These are phyloP conservation scores for Nasturtium officinale DNA, from an alignment of 345 rosid genomes.

Conservation along the genomic window DNA sequence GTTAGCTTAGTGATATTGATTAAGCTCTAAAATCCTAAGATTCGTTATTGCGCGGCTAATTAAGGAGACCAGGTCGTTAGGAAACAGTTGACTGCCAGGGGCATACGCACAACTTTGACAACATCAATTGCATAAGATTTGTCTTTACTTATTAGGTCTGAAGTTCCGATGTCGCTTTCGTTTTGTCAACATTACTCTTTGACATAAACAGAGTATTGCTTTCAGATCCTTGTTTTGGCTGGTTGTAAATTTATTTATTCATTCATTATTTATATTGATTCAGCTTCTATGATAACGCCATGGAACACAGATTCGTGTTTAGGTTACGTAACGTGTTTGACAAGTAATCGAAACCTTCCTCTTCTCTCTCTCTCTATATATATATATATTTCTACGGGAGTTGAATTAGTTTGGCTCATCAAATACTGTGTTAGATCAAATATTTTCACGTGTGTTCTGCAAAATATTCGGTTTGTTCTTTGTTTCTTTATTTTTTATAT, in stretches of 20 bases:
- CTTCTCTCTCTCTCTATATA: background rate
- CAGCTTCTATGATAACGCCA: background rate
- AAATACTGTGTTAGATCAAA: conserved; percentile 8
- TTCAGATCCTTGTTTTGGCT: conserved; percentile 10
- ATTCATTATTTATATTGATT: background rate
- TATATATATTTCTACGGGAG: background rate
- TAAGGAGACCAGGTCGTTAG: conserved; percentile 12
- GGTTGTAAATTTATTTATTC: background rate
- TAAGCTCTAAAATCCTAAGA: background rate
- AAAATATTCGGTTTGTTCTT: background rate
- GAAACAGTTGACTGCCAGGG: background rate
- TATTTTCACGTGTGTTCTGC: background rate
- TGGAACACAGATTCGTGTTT: background rate
- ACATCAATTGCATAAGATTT: background rate
- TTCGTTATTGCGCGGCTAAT: background rate
- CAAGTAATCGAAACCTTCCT: background rate
- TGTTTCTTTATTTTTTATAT: conserved; percentile 12
- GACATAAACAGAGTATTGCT: background rate
- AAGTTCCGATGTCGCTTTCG: conserved; percentile 11
- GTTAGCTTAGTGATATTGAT: background rate
- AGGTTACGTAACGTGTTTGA: background rate
- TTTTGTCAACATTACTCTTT: conserved; percentile 8
- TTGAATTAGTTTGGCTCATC: conserved; percentile 5
- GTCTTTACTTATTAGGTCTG: background rate
- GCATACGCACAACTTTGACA: too few species aligned